Evolutionary conservation across 768 basidiomycete genomes (phyloP), one percentile per base, ranked within the genome.

Genomic region (Lactarius sanguifluus): DNA sequence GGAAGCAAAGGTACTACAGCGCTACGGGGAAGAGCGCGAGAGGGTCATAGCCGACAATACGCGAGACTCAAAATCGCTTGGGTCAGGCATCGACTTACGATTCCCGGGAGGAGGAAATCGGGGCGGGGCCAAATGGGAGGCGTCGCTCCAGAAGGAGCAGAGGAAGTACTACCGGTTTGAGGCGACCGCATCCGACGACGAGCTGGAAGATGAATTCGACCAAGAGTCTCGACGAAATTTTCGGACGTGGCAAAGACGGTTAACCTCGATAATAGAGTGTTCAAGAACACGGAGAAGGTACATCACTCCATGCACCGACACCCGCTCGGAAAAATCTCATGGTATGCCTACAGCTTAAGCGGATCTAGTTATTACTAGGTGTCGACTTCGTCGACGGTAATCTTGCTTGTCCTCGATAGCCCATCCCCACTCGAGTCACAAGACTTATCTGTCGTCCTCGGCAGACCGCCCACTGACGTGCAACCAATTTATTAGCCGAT

Each of bases 171-270:
- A 86, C 75, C 94, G 97, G 77, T 97, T 98, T 73, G 96, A 99
- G 71, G 86, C 87, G 32, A 90, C 86, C 41, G 92, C 83, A 3
- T 92, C 90, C 6, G 97, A 99, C 73, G 95, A 98, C 71, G 94
- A 96, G 77, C 71, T 96, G 1, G 96, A 99, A 78, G 90, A 98
- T 71, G 95, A 98, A 77, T 72, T 99, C 43, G 96, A 98, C 72
- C 28, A 86, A 84, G 69, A 98, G 98, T 75, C 79, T 99, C 30
- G 87, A 92, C 74, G 6, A 32, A 7, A 32, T 32, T 32, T 30
- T 7, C 32, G 94, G 87, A 87, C 59, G 85, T 89, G 60, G 86
- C 91, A 2, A 91, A 87, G 82, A 86, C 94, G 4, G 86, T 83
- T 69, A 79, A 77, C 32, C 79, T 96, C 54, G 94, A 96, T 75